Evolutionary conservation across 805 yeast genomes (phyloP).

Genomic region (Henningerozyma blattae): DNA sequence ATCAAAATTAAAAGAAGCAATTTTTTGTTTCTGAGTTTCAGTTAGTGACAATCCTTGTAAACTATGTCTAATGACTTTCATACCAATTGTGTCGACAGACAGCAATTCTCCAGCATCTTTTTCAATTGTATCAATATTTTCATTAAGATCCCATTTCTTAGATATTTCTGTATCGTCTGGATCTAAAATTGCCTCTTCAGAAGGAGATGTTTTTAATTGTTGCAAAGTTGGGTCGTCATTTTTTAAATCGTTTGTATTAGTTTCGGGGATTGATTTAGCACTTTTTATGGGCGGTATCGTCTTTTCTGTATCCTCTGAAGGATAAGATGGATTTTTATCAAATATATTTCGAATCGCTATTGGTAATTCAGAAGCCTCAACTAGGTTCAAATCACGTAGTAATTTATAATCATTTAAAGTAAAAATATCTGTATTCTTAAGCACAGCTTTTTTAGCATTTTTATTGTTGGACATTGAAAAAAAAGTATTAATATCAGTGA

Average conservation of each 20-base stretch:
- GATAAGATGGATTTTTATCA: no score
- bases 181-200: no score
- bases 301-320: no score
- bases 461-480: conserved; percentile 11
- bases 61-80: conserved; percentile 68
- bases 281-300: no score
- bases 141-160: conserved; percentile 9
- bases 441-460: conserved; percentile 11
- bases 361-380: conserved; percentile 22
- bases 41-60: conserved; percentile 37
- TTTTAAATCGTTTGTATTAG: no score
- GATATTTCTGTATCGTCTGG: no score
- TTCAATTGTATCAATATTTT: conserved; percentile 31
- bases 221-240: no score
- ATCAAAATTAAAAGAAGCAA: conserved; percentile 26
- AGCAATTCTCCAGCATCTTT: conserved; percentile 43
- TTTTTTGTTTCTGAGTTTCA: conserved; percentile 17
- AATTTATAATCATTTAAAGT: conserved; percentile 23
- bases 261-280: no score
- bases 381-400: conserved; percentile 26
- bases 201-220: no score
- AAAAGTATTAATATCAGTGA: conserved; percentile 8
- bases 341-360: conserved; percentile 5
- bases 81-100: conserved; percentile 66
- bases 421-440: conserved; percentile 17